Evolutionary conservation across 73 alveolate genomes (phyloP).

Genomic region (Symbiodinium natans): DNA sequence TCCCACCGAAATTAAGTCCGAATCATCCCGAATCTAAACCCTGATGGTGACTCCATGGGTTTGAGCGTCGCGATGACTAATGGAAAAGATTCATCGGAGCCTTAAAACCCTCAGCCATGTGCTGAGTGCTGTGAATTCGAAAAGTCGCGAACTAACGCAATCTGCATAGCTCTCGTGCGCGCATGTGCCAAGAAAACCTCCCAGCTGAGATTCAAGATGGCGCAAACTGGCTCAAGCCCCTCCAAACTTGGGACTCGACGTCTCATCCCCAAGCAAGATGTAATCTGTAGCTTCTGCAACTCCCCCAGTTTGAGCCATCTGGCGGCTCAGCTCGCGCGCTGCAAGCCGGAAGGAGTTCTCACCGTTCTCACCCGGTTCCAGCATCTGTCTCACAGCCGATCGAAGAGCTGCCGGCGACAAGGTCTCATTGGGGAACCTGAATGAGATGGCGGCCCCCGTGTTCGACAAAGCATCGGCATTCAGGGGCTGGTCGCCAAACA

Average conservation of each 20-base stretch:
- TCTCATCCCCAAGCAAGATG: background rate
- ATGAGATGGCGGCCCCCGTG: background rate
- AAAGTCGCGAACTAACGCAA: too few species aligned
- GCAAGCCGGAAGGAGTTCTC: background rate
- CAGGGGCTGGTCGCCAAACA: slow-evolving; percentile 7
- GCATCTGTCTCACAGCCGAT: background rate
- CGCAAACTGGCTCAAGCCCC: too few species aligned
- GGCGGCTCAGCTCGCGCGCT: background rate
- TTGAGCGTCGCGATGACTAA: too few species aligned
- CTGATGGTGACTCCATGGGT: too few species aligned
- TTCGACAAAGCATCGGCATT: background rate
- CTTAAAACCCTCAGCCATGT: too few species aligned
- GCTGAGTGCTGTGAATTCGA: too few species aligned
- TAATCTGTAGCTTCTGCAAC: background rate
- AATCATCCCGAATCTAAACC: too few species aligned
- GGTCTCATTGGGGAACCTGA: background rate
- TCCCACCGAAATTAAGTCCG: too few species aligned
- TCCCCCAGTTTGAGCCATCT: background rate
- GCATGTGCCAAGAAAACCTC: too few species aligned
- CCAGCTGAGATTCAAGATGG: too few species aligned
- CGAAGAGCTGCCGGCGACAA: background rate
- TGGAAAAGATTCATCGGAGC: too few species aligned
- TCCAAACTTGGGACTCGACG: background rate
- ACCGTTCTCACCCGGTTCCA: background rate
- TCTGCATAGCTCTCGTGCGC: too few species aligned